A percentile compares a stretch with the other conserved stretches of the same genome.
These are phyloP conservation scores for Penicillium digitatum DNA, from an alignment of 2,329 filamentous ascomycete species.

Conservation along the genomic window DNA sequence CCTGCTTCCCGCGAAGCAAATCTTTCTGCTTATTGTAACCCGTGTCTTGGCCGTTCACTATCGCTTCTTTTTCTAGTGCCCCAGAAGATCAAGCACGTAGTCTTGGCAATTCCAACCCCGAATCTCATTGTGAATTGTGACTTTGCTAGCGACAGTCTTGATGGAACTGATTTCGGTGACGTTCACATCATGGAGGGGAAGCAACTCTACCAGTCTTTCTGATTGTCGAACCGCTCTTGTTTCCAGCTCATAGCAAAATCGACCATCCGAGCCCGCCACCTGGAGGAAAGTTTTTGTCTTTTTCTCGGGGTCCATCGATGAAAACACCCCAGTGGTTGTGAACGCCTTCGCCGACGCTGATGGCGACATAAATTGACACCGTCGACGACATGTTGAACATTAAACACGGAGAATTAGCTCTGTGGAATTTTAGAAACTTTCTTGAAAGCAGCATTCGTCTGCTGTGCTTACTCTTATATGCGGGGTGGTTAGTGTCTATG, in stretches of 20 bases:
- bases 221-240: neutral
- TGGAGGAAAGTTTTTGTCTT: neutral
- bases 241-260: neutral
- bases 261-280: neutral
- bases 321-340: slow-evolving; percentile 2
- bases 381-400: neutral
- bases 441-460: too few relatives aligned
- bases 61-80: slow-evolving; percentile 10
- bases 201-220: slow-evolving; percentile 1
- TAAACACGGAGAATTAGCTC: neutral
- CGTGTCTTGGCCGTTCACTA: slow-evolving; percentile 9
- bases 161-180: slow-evolving; percentile 9
- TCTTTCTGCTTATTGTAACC: slow-evolving; percentile 6
- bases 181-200: slow-evolving; percentile 8
- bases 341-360: neutral
- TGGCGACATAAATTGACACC: neutral
- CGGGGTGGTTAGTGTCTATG: neutral
- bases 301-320: neutral
- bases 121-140: slow-evolving; percentile 19
- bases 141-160: slow-evolving; percentile 13
- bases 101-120: slow-evolving; percentile 28
- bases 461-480: neutral
- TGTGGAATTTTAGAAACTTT: neutral
- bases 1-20: slow-evolving; percentile 6
- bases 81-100: slow-evolving; percentile 27